Evolutionary conservation across 2,329 filamentous ascomycete species (phyloP).

Genomic region (Aspergillus eucalypticola): DNA sequence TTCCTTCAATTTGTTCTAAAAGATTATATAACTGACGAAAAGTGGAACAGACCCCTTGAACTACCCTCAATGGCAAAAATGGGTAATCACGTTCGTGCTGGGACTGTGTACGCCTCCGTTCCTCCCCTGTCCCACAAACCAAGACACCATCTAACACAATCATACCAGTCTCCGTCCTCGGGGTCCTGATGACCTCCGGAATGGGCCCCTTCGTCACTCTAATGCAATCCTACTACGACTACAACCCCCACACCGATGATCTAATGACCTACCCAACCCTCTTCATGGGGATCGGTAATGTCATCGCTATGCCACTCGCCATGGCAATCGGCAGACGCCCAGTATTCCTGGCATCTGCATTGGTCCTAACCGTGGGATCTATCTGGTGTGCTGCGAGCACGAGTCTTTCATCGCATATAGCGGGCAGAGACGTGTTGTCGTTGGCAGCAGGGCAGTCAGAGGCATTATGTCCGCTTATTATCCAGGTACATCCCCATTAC

Average conservation of each 20-base stretch:
- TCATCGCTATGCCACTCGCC: constrained; percentile 16
- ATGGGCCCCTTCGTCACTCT: constrained; percentile 14
- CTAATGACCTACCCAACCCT: constrained; percentile 16
- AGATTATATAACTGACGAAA: neutral
- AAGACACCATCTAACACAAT: neutral
- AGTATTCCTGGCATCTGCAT: constrained; percentile 10
- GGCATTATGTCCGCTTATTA: constrained; percentile 11
- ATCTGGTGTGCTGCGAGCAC: constrained; percentile 12
- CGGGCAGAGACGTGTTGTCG: constrained; percentile 13
- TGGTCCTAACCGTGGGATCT: constrained; percentile 8
- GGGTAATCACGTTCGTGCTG: constrained; percentile 4
- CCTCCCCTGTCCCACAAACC: neutral
- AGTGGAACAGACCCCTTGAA: constrained; percentile 11
- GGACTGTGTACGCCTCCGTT: neutral
- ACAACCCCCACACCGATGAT: constrained; percentile 8
- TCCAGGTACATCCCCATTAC: neutral
- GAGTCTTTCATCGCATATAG: constrained; percentile 12
- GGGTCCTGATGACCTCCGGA: constrained; percentile 6
- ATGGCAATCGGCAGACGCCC: constrained; percentile 8
- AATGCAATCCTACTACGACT: constrained; percentile 8
- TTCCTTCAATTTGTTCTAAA: neutral
- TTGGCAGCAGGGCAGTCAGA: constrained; percentile 13
- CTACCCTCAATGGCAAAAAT: constrained; percentile 14
- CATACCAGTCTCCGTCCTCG: neutral
- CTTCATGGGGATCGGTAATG: constrained; percentile 14